Evolutionary conservation across 768 basidiomycete genomes (phyloP), one percentile per base, ranked within the genome.

Genomic region (Phanerochaete sordida): DNA sequence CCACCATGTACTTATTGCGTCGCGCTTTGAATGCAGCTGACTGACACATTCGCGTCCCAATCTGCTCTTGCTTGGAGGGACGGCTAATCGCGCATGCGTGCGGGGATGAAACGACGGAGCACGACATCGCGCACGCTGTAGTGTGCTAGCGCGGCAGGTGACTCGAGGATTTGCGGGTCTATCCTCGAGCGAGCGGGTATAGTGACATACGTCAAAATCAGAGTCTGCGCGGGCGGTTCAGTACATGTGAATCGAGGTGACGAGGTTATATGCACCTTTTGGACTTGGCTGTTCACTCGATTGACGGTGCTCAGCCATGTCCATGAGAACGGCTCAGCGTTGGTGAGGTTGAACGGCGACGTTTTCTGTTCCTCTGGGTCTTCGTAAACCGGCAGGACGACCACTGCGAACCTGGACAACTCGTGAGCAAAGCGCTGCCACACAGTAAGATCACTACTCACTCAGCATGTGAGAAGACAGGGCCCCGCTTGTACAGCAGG

Each of bases 251-350:
- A 44, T 5, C 12, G 2, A 23, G 24, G 26, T 21, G 1, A 49
- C n/a, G 2, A 39, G 35, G 13, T 35, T 43, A 19, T 21, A 59
- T 64, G 26, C 24, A 93, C 96, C 85, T 99, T 99, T 75, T 95
- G 93, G 3, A 98, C 96, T 70, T 97, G 94, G 0, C 93, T 87
- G 72, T 96, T 98, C 13, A 98, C 96, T 37, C 97, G 86, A 70
- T 97, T 98, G 62, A 99, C 84, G 1, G 97, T 99, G 73, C 93
- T 94, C 28, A 99, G 81, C 95, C 95, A 98, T 13, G 91, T 83
- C 97, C 97, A 99, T 11, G 87, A 78, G 68, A 92, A 91, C 1
- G 91, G 90, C 21, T 81, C 75, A 1, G 83, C 74, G 57, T 92
- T 90, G 60, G 83, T 82, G 1, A 91, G 76, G 24, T 80, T 72